Percentiles rank a stretch among this genome's conserved stretches.
Evolutionary conservation across 805 yeast genomes (phyloP).

Genomic region (Kuraishia borneana): DNA sequence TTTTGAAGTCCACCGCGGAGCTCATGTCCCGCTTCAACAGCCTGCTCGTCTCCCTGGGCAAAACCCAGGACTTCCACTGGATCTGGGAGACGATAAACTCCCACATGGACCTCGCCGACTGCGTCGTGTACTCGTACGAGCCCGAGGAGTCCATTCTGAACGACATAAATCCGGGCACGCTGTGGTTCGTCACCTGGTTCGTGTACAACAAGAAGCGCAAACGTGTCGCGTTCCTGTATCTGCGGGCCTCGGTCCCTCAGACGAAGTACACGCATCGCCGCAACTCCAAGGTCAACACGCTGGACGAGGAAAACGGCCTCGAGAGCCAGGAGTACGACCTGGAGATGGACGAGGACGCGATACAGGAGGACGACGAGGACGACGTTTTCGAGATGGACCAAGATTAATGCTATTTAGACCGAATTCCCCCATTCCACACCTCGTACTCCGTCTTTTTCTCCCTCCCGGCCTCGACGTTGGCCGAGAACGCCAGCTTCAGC

Average conservation of each 20-base stretch:
- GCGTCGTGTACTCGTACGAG: slow-evolving; percentile 53
- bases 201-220: slow-evolving; percentile 84
- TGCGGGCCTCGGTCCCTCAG: slow-evolving; percentile 35
- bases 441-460: slow-evolving; percentile 12
- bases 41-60: slow-evolving; percentile 57
- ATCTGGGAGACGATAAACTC: slow-evolving; percentile 83
- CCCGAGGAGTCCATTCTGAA: slow-evolving; percentile 56
- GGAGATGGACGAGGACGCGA: slow-evolving; percentile 19
- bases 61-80: slow-evolving; percentile 42
- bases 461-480: slow-evolving; percentile 7
- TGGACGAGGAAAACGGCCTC: slow-evolving; percentile 18
- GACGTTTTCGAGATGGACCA: slow-evolving; percentile 22
- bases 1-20: slow-evolving; percentile 36
- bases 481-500: slow-evolving; percentile 18
- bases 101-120: slow-evolving; percentile 64
- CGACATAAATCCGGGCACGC: slow-evolving; percentile 43
- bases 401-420: slow-evolving; percentile 5
- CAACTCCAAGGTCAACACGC: slow-evolving; percentile 17
- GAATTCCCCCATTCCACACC: slow-evolving; percentile 25
- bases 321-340: slow-evolving; percentile 25
- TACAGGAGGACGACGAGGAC: slow-evolving; percentile 22
- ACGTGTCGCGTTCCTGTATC: slow-evolving; percentile 78
- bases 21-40: slow-evolving; percentile 65
- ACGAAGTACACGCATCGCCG: slow-evolving; percentile 25
- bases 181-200: slow-evolving; percentile 84